Conservation (phyloP, 345 rosid species). For the Acer campestre region DNA sequence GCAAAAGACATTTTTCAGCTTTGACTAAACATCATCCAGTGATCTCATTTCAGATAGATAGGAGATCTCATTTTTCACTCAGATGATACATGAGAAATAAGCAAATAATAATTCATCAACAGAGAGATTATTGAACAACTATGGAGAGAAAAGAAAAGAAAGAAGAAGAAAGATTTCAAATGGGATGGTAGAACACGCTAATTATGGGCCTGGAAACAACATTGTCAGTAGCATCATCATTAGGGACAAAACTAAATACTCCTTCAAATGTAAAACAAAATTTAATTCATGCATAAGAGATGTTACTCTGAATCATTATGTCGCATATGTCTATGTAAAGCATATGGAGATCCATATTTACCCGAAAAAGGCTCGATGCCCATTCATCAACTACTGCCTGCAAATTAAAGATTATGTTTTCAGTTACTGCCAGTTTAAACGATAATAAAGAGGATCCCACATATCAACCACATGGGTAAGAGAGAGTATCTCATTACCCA, state of each 20-base stretch:
- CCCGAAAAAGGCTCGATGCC: slow-evolving; percentile 97
- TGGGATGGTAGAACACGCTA: too few relatives aligned
- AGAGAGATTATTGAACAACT: background rate
- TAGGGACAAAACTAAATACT: background rate
- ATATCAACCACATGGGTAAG: background rate
- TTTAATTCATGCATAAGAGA: background rate
- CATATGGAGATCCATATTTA: slow-evolving; percentile 34
- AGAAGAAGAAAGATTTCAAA: background rate
- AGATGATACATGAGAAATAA: too few relatives aligned
- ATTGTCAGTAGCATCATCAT: background rate
- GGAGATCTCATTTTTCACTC: too few relatives aligned
- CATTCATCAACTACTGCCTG: slow-evolving; percentile 96
- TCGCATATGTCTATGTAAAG: background rate
- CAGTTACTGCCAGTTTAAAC: slow-evolving; percentile 15
- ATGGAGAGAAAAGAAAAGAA: background rate
- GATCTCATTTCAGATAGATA: too few relatives aligned
- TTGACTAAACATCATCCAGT: too few relatives aligned
- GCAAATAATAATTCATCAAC: too few relatives aligned
- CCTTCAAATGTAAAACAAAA: background rate
- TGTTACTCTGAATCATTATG: background rate
- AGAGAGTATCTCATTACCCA: slow-evolving; percentile 5
- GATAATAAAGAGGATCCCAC: slow-evolving; percentile 3
- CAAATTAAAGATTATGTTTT: slow-evolving; percentile 32
- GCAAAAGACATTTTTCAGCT: background rate
- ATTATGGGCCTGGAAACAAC: too few relatives aligned